Percentiles rank a stretch among this genome's conserved stretches.
Evolutionary conservation across 352 stramenopile genomes (phyloP).

Genomic region (Pythium aristosporum): DNA sequence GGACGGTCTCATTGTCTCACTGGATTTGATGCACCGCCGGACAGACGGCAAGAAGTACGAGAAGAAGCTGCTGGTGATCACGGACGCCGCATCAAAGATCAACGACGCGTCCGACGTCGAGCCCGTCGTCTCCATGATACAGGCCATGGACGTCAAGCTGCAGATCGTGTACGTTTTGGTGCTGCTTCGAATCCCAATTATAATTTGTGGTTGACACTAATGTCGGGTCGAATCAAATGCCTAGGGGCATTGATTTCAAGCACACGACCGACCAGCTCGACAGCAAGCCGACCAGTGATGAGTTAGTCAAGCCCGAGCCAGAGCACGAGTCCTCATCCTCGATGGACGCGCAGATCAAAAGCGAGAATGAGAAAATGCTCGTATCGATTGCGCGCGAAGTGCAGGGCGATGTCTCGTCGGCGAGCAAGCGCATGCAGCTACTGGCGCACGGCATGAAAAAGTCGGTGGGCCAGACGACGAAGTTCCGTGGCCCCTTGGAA

Average conservation of each 20-base stretch:
- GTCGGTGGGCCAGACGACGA: constrained; percentile 63
- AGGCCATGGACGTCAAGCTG: constrained; percentile 76
- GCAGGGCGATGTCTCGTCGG: constrained; percentile 59
- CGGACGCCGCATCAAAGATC: constrained; percentile 63
- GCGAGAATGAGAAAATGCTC: constrained; percentile 86
- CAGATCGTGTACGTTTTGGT: constrained; percentile 64
- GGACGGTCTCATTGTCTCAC: constrained; percentile 77
- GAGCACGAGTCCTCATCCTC: constrained; percentile 6
- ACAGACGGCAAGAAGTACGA: constrained; percentile 82
- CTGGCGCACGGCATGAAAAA: constrained; percentile 80
- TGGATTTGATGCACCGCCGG: constrained; percentile 74
- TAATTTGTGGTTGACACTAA: too few relatives aligned
- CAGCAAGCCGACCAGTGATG: not conserved
- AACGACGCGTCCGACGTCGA: constrained; percentile 62
- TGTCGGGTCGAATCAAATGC: too few relatives aligned
- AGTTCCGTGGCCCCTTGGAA: constrained; percentile 74
- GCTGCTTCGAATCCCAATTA: too few relatives aligned
- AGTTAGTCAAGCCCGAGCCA: constrained; percentile 28
- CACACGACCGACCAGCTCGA: constrained; percentile 40
- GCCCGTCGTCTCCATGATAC: constrained; percentile 69
- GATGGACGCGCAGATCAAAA: constrained; percentile 33
- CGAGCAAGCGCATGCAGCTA: constrained; percentile 72
- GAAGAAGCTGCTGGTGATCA: constrained; percentile 74
- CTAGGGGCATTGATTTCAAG: constrained; percentile 68
- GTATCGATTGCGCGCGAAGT: constrained; percentile 76